Evolutionary conservation across 108 stramenopile genomes (phyloP).

Genomic region (Skeletonema costatum): DNA sequence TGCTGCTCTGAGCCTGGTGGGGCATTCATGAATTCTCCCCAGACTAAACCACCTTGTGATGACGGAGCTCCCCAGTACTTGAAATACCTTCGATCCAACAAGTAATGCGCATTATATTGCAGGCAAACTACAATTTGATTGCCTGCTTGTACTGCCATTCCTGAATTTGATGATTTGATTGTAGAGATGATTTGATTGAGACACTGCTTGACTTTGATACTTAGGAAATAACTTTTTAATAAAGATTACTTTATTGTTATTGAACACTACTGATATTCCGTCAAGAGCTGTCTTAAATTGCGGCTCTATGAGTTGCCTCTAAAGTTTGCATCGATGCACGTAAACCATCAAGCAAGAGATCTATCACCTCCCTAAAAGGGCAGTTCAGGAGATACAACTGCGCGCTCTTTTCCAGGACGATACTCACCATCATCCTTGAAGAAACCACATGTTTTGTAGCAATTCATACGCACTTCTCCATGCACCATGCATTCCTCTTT

Average conservation of each 20-base stretch:
- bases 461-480: constrained; percentile 2
- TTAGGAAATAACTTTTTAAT: not conserved
- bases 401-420: not conserved
- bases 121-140: not conserved
- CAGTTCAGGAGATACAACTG: not conserved
- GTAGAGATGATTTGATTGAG: no score
- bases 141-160: no score
- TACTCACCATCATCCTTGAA: not conserved
- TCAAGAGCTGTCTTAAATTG: no score
- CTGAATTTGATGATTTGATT: no score
- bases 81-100: not conserved
- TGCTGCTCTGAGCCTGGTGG: constrained; percentile 3
- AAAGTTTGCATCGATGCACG: no score
- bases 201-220: no score
- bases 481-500: constrained; percentile 2
- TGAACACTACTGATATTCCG: no score
- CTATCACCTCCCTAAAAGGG: not conserved
- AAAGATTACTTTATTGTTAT: no score
- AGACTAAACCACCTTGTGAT: constrained; percentile 1
- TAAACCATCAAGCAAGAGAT: no score
- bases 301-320: no score
- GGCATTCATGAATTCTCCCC: not conserved
- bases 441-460: constrained; percentile 11
- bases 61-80: not conserved
- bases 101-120: not conserved